Percentiles rank a stretch among this genome's conserved stretches.
Evolutionary conservation across 2,329 filamentous ascomycete species (phyloP).

Genomic region (Phaeosphaeria sp.): DNA sequence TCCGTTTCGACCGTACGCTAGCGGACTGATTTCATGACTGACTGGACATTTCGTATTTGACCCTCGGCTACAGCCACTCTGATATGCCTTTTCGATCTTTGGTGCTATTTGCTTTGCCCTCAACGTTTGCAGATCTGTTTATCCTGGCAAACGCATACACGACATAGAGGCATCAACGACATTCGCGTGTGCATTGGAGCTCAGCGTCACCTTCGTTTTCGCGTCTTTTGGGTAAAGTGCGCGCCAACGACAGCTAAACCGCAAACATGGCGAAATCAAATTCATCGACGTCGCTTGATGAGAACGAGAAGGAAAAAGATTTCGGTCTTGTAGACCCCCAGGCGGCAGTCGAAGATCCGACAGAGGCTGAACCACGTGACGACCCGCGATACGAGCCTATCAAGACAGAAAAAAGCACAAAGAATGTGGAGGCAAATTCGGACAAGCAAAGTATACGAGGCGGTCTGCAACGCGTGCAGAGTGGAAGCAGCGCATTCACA

Average conservation of each 20-base stretch:
- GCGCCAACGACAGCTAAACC: background rate
- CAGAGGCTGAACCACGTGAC: slow-evolving; percentile 21
- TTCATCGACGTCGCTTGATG: slow-evolving; percentile 30
- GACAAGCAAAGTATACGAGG: slow-evolving; percentile 27
- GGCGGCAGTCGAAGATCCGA: slow-evolving; percentile 40
- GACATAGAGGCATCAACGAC: background rate
- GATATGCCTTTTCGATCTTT: background rate
- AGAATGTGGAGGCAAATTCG: slow-evolving; percentile 34
- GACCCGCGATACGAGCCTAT: slow-evolving; percentile 44
- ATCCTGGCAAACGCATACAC: background rate
- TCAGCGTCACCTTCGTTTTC: background rate
- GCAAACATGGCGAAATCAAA: slow-evolving; percentile 21
- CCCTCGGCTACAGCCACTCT: slow-evolving; percentile 8
- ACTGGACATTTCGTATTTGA: slow-evolving; percentile 25
- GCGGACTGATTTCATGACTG: slow-evolving; percentile 3
- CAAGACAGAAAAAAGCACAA: slow-evolving; percentile 43
- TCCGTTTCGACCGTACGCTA: slow-evolving; percentile 36
- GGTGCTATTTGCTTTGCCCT: background rate
- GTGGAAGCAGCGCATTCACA: slow-evolving; percentile 34
- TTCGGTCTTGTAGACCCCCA: slow-evolving; percentile 45
- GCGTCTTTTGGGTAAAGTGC: background rate
- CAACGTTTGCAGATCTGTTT: background rate
- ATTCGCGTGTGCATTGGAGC: background rate
- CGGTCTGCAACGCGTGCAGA: slow-evolving; percentile 35
- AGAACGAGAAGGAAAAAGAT: slow-evolving; percentile 47